Base-by-base conservation (phyloP, 2,329 filamentous ascomycete species). In the Biscogniauxia mediterranea region DNA sequence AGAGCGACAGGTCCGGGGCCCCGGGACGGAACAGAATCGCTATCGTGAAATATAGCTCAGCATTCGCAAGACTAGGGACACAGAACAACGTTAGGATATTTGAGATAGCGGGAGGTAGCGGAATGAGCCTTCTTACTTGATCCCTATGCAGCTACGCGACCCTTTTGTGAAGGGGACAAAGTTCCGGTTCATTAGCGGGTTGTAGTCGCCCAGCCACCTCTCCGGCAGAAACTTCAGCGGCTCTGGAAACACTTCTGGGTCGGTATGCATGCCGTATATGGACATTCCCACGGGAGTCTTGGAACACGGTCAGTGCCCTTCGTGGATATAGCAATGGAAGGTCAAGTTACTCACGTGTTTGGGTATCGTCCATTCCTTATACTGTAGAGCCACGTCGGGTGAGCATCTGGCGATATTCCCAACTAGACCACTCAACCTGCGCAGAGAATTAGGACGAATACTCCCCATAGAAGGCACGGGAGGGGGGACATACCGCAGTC, bases 201-300 rank as follows among this genome's bases (percentile, higher is more conserved):
- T 19, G 25, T 55, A 23, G 20, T 62, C 52, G 7, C 53, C 60
- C 1, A 62, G 25, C 60, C 60, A 62, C 2, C 60, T 23, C 3
- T 56, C 60, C 0, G 60, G 60, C 2, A 19, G 38, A 52, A 56
- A 62, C 21, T 53, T 23, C 26, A 13, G 6, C 7, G 60, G 60
- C 19, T 28, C 28, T 3, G 56, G 53, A 53, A 55, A 63, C 6
- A 63, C 50, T 11, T 42, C 25, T 2, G 61, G 50, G 38, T 63
- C 55, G 0, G 38, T 38, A 13, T 63, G 61, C 55, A 58, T 50
- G 2, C 26, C 20, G 46, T 55, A 63, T 3, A 52, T 28, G 3
- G 58, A 59, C 55, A 61, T 61, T 3, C 59, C 56, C 2, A 64
- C 56, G 2, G 59, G 59, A 3, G 54, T 54, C 58, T 53, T 46